phyloP scores from a whole-genome alignment of 2,329 filamentous ascomycete species.

The Trichoderma atrobrunneum region DNA sequence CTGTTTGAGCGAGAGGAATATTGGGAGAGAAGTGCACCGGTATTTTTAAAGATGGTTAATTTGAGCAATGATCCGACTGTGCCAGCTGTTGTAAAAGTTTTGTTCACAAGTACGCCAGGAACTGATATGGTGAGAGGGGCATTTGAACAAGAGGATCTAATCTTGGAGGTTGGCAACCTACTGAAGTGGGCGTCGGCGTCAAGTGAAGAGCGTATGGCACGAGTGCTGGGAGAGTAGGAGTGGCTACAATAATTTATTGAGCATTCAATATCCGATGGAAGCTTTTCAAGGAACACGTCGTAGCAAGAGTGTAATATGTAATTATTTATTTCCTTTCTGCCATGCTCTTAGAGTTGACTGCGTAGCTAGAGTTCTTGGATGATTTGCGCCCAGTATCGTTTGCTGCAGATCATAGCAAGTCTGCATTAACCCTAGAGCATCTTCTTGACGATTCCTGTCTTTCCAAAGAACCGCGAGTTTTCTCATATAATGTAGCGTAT shows the following conservation, averaged over 20 bases:
- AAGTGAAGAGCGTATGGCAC: not conserved
- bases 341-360: not conserved
- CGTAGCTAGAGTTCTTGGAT: not conserved
- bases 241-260: not conserved
- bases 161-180: slow-evolving; percentile 21
- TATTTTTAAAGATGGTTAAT: not conserved
- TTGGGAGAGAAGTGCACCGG: not conserved
- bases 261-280: not conserved
- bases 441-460: not conserved
- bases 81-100: slow-evolving; percentile 17
- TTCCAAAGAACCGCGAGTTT: not conserved
- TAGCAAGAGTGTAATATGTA: accelerated
- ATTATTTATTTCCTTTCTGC: not conserved
- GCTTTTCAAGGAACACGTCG: too few species aligned
- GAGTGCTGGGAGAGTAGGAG: not conserved
- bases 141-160: slow-evolving; percentile 21
- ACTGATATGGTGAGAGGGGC: slow-evolving; percentile 5
- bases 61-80: not conserved
- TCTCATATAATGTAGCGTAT: not conserved
- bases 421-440: not conserved
- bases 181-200: slow-evolving; percentile 12
- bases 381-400: not conserved
- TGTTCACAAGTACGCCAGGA: slow-evolving; percentile 23
- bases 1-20: not conserved
- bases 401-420: not conserved